Base-by-base conservation (phyloP, 1,284 basidiomycete genomes). In the Apiotrichum akiyoshidainum region DNA sequence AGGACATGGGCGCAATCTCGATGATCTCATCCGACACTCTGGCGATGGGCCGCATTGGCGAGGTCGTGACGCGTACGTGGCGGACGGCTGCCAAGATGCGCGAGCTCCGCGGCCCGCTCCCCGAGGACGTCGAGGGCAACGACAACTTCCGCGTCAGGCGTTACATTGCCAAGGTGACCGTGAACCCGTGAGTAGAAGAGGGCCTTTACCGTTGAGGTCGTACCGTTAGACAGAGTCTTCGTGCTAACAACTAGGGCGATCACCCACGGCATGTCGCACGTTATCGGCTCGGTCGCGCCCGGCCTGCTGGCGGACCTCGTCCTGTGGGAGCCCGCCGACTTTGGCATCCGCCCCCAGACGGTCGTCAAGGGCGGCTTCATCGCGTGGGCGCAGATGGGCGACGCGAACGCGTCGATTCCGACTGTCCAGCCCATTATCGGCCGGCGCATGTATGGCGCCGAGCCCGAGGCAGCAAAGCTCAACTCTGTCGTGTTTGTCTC, bases 61-160 rank as follows among this genome's bases (percentile, higher is more conserved):
- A 99, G 75, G 95, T 99, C 9, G 81, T 94, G 9, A 85, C 87
- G 44, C 81, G 96, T 44, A 97, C 96, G 0, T 99, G 96, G 96
- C 83, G 94, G 41, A 98, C 96, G 0, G 96, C 96, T 17, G 89
- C 88, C 75, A 99, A 99, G 81, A 90, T 99, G 89, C 85, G 85
- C 55, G 84, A 87, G 47, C 79, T 89, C 61, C 80, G 84, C 33
- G 96, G 95, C 0, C 87, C 92, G 1, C 80, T 91, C 44, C 70
- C 85, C 19, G 88, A 88, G 6, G 89, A 93, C 74, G 31, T 67
- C 67, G 73, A 73, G 10, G 84, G 84, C 1, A 83, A 76, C 51
- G 96, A 99, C 78, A 99, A 99, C 73, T 85, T 83, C n/a, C 83
- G 95, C n/a, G 95, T 98, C 57, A 98, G 97, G 81, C 84, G 95